Evolutionary conservation across 2,329 filamentous ascomycete genomes (phyloP), one percentile per base, ranked within the genome.

Genomic region (Blastomyces gilchristii): DNA sequence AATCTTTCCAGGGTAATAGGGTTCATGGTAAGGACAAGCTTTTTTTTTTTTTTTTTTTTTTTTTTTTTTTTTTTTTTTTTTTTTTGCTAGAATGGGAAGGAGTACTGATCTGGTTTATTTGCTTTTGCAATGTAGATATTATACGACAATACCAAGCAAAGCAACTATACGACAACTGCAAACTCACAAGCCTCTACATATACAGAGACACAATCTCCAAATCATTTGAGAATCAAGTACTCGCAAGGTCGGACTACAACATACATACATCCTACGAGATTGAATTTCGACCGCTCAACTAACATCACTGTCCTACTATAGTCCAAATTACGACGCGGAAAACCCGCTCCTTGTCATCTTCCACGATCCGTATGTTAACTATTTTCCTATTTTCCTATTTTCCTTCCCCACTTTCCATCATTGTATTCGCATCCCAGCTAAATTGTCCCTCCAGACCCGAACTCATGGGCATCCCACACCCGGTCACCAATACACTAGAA

Each of bases 221-320:
- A 67, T 88, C 88, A 0, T 96, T 93, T 69, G 86, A 93, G 69
- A 88, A 95, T 67, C 91, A 96, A 74, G 88, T 97, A 1, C 77
- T 97, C 43, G 88, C 90, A 9, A 95, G 91, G 72, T 85, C 74
- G 74, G 78, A 66, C 18, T 25, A 61, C n/a, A 22, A 22, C n/a
- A 22, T 22, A 22, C n/a, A 22, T 22, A 22, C n/a, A 22, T 22
- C n/a, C n/a, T 22, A 22, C n/a, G n/a, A 22, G n/a, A 22, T 22
- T 22, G n/a, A 22, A 22, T 22, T 22, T 22, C n/a, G n/a, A 22
- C n/a, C n/a, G n/a, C n/a, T 22, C n/a, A 22, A 25, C 41, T 58
- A 59, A 60, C 45, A 34, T n/a, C 6, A 2, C 14, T 7, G 5
- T 49, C 28, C 37, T 5, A 37, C 22, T 28, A 28, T 65, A 86